Base-by-base conservation (phyloP, 371 early-diverging fungal species). In the Mucor irregularis region DNA sequence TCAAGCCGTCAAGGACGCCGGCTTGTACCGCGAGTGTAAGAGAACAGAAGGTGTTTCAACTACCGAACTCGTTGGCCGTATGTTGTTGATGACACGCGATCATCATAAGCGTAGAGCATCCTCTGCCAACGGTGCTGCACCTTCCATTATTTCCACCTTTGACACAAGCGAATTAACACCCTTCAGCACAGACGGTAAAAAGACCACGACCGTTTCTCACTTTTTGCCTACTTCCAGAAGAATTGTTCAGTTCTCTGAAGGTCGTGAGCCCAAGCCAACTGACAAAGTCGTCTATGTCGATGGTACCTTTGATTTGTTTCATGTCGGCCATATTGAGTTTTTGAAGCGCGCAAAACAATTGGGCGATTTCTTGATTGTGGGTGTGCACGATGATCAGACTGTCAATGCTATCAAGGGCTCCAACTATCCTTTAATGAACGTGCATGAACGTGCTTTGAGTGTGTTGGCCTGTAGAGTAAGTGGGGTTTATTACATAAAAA, bases 271-370 rank as follows among this genome's bases (percentile, higher is more conserved):
- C 9, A 76, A 82, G 60, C 64, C 67, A 1, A 74, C 61, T 31
- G 83, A 84, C 52, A 76, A 78, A 56, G 81, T 95, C 11, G 90
- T 97, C 17, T 99, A 97, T 71, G 93, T 96, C 10, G 97, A 96
- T 67, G 99, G 99, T 13, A 90, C 92, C 7, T 99, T 96, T 77
- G 99, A 99, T 70, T 70, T 99, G 61, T 99, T 97, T 84, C 99
- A 97, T 73, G 82, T 90, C 6, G 99, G 99, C 19, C 98, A 99
- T 71, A 90, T 93, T 62, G 91, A 92, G 73, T 93, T 96, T 68
- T 76, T 99, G 65, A 89, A 89, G 65, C 85, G 90, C 53, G 96
- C 94, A 28, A 91, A 87, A 59, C 87, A 81, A 52, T 70, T 87
- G 40, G 95, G 96, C 43, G 90, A 94, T 70, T 95, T 89, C 59